Evolutionary conservation across 768 basidiomycete species (phyloP).

Genomic region (Pisolithus albus): DNA sequence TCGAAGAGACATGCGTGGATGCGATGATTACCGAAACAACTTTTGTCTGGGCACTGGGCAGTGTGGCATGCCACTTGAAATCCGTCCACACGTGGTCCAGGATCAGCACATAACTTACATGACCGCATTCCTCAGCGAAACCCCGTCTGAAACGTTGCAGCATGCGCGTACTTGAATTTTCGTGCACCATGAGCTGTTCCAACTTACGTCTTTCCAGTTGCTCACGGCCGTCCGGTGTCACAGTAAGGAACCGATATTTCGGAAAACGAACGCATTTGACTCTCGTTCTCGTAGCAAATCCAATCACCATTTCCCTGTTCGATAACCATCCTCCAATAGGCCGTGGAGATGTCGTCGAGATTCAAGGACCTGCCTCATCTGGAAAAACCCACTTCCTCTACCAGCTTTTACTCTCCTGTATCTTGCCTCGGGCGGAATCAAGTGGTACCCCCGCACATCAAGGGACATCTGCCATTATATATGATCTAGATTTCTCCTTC

Average conservation of each 20-base stretch:
- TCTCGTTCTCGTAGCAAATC: constrained; percentile 18
- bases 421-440: constrained; percentile 37
- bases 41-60: no score
- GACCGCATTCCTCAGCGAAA: constrained; percentile 22
- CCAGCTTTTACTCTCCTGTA: constrained; percentile 51
- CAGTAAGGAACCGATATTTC: constrained; percentile 23
- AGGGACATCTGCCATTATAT: constrained; percentile 57
- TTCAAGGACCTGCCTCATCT: constrained; percentile 67
- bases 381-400: constrained; percentile 80
- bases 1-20: background rate
- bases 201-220: constrained; percentile 31
- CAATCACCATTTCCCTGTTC: constrained; percentile 29
- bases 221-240: constrained; percentile 35
- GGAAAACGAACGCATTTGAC: background rate
- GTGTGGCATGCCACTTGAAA: no score
- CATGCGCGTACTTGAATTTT: constrained; percentile 16
- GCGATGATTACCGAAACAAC: no score
- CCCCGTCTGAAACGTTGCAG: constrained; percentile 31
- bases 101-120: background rate
- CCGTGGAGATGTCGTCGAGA: constrained; percentile 62
- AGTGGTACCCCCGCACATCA: constrained; percentile 45
- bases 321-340: constrained; percentile 32
- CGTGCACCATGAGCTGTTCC: background rate
- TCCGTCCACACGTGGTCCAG: background rate
- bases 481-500: constrained; percentile 68